phyloP scores from a whole-genome alignment of 2,329 filamentous ascomycete genomes.

The Macroventuria anomochaeta region DNA sequence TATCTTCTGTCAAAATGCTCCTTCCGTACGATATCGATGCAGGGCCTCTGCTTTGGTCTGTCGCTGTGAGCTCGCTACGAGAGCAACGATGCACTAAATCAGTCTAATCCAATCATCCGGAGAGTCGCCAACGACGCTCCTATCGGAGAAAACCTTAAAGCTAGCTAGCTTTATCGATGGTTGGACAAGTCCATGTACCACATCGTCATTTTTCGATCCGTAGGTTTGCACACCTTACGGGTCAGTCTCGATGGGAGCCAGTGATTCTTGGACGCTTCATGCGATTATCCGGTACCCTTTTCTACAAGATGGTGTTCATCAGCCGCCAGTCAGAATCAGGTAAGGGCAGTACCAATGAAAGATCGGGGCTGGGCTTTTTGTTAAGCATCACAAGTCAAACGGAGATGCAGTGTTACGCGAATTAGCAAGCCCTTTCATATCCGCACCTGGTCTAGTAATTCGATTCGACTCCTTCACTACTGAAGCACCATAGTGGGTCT shows the following conservation, averaged over 20 bases:
- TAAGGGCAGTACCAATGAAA: not conserved
- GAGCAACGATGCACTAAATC: not conserved
- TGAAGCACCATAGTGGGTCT: slow-evolving; percentile 1
- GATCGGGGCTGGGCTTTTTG: not conserved
- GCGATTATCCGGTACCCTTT: not conserved
- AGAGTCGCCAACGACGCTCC: not conserved
- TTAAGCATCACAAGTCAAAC: not conserved
- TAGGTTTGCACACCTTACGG: not conserved
- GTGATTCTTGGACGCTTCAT: not conserved
- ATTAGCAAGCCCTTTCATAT: not conserved
- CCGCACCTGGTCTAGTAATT: not conserved
- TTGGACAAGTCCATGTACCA: slow-evolving; percentile 1
- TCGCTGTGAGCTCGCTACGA: slow-evolving; percentile 3
- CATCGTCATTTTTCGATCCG: not conserved
- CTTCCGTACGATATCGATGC: not conserved
- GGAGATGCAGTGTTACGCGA: slow-evolving; percentile 2
- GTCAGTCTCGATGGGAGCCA: not conserved
- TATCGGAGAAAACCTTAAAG: not conserved
- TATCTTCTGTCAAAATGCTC: slow-evolving; percentile 1
- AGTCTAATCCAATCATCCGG: not conserved
- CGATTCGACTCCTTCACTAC: slow-evolving; percentile 2
- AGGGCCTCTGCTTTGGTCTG: slow-evolving; percentile 10
- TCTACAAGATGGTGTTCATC: not conserved
- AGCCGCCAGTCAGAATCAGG: not conserved
- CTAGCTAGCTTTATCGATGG: not conserved